phyloP scores from a whole-genome alignment of 1,284 basidiomycete species.

The Ceratobasidium sp. region DNA sequence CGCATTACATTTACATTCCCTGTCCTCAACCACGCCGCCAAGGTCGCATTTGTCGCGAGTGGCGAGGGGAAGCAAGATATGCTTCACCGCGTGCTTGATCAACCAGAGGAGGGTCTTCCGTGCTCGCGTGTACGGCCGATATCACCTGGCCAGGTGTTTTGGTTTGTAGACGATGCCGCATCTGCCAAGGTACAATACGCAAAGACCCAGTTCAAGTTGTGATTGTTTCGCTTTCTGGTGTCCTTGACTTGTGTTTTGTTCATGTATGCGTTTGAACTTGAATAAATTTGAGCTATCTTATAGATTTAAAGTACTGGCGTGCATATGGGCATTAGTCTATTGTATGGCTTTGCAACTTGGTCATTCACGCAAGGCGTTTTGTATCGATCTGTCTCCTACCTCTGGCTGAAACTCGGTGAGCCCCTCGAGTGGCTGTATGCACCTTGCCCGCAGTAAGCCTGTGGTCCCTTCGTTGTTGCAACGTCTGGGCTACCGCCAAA shows the following conservation, averaged over 20 bases:
- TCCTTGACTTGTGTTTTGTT: background rate
- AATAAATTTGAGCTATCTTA: background rate
- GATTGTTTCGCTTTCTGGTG: background rate
- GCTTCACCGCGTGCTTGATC: slow-evolving; percentile 77
- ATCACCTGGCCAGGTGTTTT: slow-evolving; percentile 84
- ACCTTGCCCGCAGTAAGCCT: too few species aligned
- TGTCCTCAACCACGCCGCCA: slow-evolving; percentile 89
- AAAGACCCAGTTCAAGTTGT: slow-evolving; percentile 45
- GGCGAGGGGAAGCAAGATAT: slow-evolving; percentile 86
- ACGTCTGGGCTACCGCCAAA: too few species aligned
- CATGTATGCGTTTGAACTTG: background rate
- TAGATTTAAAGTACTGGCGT: too few species aligned
- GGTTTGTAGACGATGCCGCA: slow-evolving; percentile 89
- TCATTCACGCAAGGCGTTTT: too few species aligned
- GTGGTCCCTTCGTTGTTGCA: too few species aligned
- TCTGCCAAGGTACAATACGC: slow-evolving; percentile 66
- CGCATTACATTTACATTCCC: slow-evolving; percentile 92
- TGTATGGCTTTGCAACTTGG: too few species aligned
- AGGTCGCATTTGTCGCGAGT: slow-evolving; percentile 86
- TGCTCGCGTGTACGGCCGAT: slow-evolving; percentile 81
- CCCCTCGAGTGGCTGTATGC: too few species aligned
- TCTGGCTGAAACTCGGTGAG: too few species aligned
- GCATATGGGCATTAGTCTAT: too few species aligned
- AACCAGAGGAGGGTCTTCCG: slow-evolving; percentile 81
- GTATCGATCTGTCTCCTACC: too few species aligned